phyloP scores from a whole-genome alignment of 352 stramenopile species.

The Phytophthora cajani region DNA sequence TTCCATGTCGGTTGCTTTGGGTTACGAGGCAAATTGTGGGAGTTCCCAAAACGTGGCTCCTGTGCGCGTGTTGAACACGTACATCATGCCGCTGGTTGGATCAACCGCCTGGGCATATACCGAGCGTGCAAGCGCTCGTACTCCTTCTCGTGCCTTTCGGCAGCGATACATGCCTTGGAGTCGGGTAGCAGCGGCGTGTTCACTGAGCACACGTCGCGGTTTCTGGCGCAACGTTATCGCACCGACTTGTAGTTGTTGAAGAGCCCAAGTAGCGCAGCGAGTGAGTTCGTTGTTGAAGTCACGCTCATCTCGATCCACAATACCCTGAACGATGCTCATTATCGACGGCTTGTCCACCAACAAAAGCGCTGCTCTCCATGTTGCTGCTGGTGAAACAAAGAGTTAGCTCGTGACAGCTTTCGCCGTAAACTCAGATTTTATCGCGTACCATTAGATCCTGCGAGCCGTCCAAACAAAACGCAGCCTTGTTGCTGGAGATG shows the following conservation, averaged over 20 bases:
- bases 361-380: conserved; percentile 41
- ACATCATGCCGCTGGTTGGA: conserved; percentile 47
- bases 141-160: conserved; percentile 51
- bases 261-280: conserved; percentile 38
- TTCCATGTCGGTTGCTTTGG: not conserved
- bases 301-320: conserved; percentile 15
- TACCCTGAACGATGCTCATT: conserved; percentile 25
- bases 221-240: conserved; percentile 16
- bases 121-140: conserved; percentile 40
- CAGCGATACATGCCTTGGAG: conserved; percentile 69
- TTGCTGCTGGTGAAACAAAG: conserved; percentile 34
- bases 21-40: conserved; percentile 46
- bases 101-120: conserved; percentile 60
- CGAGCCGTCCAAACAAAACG: conserved; percentile 57
- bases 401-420: not conserved
- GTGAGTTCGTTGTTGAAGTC: conserved; percentile 34
- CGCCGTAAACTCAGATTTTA: not conserved
- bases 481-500: conserved; percentile 43
- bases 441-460: conserved; percentile 28
- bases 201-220: conserved; percentile 20
- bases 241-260: conserved; percentile 34
- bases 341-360: conserved; percentile 30
- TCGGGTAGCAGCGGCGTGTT: conserved; percentile 42
- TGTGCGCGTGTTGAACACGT: conserved; percentile 68
- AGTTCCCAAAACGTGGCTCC: conserved; percentile 60